A percentile compares a stretch with the other conserved stretches of the same genome.
phyloP scores from a whole-genome alignment of 345 rosid species.

The Iberis pinnata region DNA sequence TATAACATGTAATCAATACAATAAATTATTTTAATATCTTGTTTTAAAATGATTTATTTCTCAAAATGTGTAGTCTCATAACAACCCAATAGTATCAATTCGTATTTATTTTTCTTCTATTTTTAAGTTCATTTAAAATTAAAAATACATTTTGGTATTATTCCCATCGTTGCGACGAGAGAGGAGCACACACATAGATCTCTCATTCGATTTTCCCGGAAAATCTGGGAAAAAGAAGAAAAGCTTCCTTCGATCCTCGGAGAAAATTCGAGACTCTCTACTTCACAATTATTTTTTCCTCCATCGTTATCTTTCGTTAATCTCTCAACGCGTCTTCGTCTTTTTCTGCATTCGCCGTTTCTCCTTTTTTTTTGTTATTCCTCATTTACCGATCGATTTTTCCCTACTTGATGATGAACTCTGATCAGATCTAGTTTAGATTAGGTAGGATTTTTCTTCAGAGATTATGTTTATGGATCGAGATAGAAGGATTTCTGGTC shows the following conservation, averaged over 20 bases:
- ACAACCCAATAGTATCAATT: too few species aligned
- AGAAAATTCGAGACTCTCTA: conserved; percentile 19
- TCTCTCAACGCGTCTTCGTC: conserved; percentile 9
- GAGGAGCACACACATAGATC: conserved; percentile 16
- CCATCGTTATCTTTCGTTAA: background rate
- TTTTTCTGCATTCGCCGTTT: conserved; percentile 1
- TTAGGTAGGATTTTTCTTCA: background rate
- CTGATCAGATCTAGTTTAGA: conserved; percentile 28
- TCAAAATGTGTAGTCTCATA: too few species aligned
- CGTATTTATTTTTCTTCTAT: background rate
- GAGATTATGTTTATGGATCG: conserved; percentile 40
- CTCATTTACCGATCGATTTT: conserved; percentile 8
- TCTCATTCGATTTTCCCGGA: conserved; percentile 28
- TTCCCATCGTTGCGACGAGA: conserved; percentile 29
- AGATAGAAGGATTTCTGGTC: conserved; percentile 31
- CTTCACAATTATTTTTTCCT: conserved; percentile 18
- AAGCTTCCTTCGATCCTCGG: conserved; percentile 10
- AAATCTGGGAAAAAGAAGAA: conserved; percentile 19
- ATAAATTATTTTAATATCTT: too few species aligned
- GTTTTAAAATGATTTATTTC: too few species aligned
- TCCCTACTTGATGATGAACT: conserved; percentile 5
- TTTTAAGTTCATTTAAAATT: conserved; percentile 16
- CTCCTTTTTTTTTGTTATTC: too few species aligned
- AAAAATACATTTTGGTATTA: conserved; percentile 10
- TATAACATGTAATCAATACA: too few species aligned